Evolutionary conservation across 805 yeast species (phyloP).

Genomic region (Kuraishia floccosa): DNA sequence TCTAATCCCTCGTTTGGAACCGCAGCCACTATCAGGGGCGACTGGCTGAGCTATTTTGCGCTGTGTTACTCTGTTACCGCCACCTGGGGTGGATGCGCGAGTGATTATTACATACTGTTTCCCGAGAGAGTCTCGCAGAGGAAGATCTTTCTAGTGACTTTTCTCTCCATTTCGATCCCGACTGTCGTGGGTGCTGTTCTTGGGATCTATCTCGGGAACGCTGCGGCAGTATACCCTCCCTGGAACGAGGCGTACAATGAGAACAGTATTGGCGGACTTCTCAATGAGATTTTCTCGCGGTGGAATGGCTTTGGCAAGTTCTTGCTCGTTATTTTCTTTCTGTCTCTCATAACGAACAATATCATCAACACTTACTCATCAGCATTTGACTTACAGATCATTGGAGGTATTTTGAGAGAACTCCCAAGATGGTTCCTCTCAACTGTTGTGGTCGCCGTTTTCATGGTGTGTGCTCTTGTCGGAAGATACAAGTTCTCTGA

Average conservation of each 20-base stretch:
- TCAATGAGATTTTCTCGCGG: conserved; percentile 49
- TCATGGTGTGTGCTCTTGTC: conserved; percentile 60
- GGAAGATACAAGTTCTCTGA: conserved; percentile 66
- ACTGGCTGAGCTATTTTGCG: conserved; percentile 62
- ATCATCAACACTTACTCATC: conserved; percentile 74
- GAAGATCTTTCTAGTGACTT: conserved; percentile 48
- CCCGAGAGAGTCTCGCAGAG: conserved; percentile 58
- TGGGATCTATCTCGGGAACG: conserved; percentile 62
- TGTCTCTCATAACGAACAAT: conserved; percentile 74
- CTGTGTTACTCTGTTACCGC: conserved; percentile 69
- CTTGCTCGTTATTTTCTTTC: conserved; percentile 52
- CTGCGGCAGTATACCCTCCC: conserved; percentile 42
- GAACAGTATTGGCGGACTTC: conserved; percentile 68
- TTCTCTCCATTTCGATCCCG: conserved; percentile 56
- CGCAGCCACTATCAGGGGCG: conserved; percentile 27
- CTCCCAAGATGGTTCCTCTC: conserved; percentile 78
- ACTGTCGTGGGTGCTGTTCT: conserved; percentile 65
- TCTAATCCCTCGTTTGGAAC: conserved; percentile 24
- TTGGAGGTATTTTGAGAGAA: conserved; percentile 36
- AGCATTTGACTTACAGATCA: conserved; percentile 66
- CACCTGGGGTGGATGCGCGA: conserved; percentile 83
- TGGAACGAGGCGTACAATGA: conserved; percentile 47
- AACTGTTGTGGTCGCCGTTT: conserved; percentile 47
- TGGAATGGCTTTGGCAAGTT: conserved; percentile 79
- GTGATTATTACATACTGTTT: conserved; percentile 74